Evolutionary conservation across 2,329 filamentous ascomycete genomes (phyloP), one percentile per base, ranked within the genome.

Genomic region (Amauroascus niger): DNA sequence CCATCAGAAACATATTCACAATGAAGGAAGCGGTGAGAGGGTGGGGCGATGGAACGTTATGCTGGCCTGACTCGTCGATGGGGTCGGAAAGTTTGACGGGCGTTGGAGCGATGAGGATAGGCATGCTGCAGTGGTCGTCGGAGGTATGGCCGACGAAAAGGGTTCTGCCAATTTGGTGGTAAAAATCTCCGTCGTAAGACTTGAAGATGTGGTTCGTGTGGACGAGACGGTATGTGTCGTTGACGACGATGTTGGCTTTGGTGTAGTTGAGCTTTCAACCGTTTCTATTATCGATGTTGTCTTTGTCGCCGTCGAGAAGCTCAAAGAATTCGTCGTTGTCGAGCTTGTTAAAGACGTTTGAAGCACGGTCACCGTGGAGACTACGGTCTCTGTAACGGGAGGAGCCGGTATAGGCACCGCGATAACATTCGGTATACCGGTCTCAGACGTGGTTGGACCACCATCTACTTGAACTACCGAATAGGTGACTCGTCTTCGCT

Each of bases 381-480:
- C 20, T 39, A 57, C 52, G 11, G 55, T 58, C 49, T 55, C 45
- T 7, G 57, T 59, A 13, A 53, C 49, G 24, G 49, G 55, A 45
- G 50, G 48, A 8, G 13, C 51, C n/a, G 55, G 49, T 26, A 49
- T 37, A 18, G 51, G 41, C 8, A 58, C 54, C 16, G 59, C 59
- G 40, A 60, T 54, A 20, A 57, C 50, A 28, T 50, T 49, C 6
- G 49, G 49, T 2, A 47, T 5, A 30, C 48, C 53, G 2, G 28
- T 53, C 22, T 55, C 54, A 20, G 53, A 26, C 6, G 50, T 37
- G 39, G 51, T 56, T 44, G 52, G 33, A 9, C 52, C 54, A n/a
- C 59, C 57, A 53, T 59, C 55, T 35, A 60, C 59, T n/a, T 52
- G 57, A 9, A 60, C 55, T 49, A 60, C 59, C n/a, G 59, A 60